phyloP scores from a whole-genome alignment of 805 yeast genomes.

The Komagataella pastoris region DNA sequence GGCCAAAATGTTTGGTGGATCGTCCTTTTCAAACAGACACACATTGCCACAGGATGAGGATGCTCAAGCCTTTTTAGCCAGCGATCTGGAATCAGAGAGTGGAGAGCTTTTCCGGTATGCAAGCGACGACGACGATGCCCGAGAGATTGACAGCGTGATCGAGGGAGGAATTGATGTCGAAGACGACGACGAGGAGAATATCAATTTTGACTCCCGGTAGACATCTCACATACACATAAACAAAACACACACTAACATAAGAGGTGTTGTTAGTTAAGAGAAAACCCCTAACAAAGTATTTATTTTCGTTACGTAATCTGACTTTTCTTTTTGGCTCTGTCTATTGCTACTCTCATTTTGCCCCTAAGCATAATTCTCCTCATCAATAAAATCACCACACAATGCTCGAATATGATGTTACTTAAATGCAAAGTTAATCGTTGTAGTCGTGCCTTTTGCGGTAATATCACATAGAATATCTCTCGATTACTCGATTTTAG shows the following conservation, averaged over 20 bases:
- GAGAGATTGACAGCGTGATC: conserved; percentile 26
- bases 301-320: neutral
- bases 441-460: neutral
- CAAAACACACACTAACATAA: neutral
- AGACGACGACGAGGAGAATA: neutral
- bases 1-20: conserved; percentile 78
- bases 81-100: conserved; percentile 6
- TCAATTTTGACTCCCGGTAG: neutral
- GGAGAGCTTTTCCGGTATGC: conserved; percentile 19
- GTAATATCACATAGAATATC: neutral
- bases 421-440: neutral
- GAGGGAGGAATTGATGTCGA: neutral
- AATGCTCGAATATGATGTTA: neutral
- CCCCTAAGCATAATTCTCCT: neutral
- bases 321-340: neutral
- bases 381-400: neutral
- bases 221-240: neutral
- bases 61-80: neutral
- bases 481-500: neutral
- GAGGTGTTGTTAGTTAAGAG: neutral
- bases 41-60: neutral
- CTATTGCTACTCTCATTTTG: neutral
- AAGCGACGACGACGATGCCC: conserved; percentile 30
- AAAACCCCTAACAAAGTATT: neutral
- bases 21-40: conserved; percentile 62